Evolutionary conservation across 768 basidiomycete genomes (phyloP).

Genomic region (Antrodiella citrinella): DNA sequence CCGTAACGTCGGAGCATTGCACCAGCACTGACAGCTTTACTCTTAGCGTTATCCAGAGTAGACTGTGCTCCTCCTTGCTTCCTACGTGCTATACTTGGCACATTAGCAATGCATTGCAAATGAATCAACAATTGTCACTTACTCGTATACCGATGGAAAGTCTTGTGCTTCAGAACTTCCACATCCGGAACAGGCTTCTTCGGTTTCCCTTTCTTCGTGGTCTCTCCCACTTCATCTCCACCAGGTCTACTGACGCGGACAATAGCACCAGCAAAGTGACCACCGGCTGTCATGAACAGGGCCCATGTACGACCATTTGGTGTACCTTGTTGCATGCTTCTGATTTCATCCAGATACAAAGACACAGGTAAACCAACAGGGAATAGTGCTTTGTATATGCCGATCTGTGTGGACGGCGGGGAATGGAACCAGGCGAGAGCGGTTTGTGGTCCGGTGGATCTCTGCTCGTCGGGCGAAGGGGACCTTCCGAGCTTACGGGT

Average conservation of each 20-base stretch:
- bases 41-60: constrained; percentile 87
- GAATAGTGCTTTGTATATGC: constrained; percentile 75
- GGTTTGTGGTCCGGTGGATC: constrained; percentile 42
- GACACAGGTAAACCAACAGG: constrained; percentile 34
- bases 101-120: background rate
- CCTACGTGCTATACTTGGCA: constrained; percentile 63
- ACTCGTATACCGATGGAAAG: constrained; percentile 99
- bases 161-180: constrained; percentile 84
- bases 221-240: constrained; percentile 29
- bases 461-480: background rate
- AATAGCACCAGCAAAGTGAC: constrained; percentile 94
- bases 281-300: constrained; percentile 94
- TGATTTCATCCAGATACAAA: constrained; percentile 53
- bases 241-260: constrained; percentile 55
- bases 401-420: constrained; percentile 80
- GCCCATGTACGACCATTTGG: constrained; percentile 74
- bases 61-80: constrained; percentile 97
- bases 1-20: constrained; percentile 91
- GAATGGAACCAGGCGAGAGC: constrained; percentile 89
- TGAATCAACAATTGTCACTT: background rate
- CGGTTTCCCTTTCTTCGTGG: constrained; percentile 29
- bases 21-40: constrained; percentile 88
- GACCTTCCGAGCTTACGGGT: constrained; percentile 30
- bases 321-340: constrained; percentile 48
- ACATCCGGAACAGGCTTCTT: constrained; percentile 68